phyloP scores from a whole-genome alignment of 1,284 basidiomycete genomes.

The Ceratorhiza oryzae-sativae region DNA sequence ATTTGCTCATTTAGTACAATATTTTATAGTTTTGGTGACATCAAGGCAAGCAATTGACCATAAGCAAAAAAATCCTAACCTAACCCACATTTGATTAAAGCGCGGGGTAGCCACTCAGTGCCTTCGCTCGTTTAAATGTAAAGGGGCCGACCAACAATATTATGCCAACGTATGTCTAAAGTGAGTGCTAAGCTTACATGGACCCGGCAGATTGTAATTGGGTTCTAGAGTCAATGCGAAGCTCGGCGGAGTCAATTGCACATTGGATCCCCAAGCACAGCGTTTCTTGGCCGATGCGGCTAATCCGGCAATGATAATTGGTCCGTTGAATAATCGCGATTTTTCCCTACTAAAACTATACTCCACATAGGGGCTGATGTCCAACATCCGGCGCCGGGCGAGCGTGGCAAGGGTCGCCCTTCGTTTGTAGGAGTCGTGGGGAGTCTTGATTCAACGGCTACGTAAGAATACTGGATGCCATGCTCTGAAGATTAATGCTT shows the following conservation, averaged over 20 bases:
- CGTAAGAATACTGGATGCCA: background rate
- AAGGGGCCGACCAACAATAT: conserved; percentile 70
- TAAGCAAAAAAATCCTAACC: background rate
- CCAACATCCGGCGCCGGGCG: conserved; percentile 79
- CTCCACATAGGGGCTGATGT: conserved; percentile 67
- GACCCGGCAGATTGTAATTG: background rate
- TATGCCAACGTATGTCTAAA: conserved; percentile 79
- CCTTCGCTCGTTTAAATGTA: conserved; percentile 68
- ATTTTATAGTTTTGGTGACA: conserved; percentile 67
- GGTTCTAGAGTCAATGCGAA: conserved; percentile 40
- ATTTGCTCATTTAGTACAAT: background rate
- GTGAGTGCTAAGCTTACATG: conserved; percentile 53
- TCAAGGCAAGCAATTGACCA: conserved; percentile 45
- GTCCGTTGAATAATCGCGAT: background rate
- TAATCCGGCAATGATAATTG: conserved; percentile 37
- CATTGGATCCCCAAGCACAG: conserved; percentile 25
- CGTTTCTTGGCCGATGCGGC: conserved; percentile 34
- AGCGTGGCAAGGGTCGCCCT: conserved; percentile 65
- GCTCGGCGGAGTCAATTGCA: conserved; percentile 41
- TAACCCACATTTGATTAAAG: conserved; percentile 31
- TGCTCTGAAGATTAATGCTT: background rate
- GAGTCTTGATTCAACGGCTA: conserved; percentile 68
- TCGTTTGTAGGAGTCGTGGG: conserved; percentile 79
- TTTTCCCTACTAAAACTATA: conserved; percentile 13
- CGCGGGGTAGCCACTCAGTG: conserved; percentile 80